These are phyloP conservation scores for Beta corolliflora DNA, from an alignment of 179 eudicot genomes.

Conservation along the genomic window DNA sequence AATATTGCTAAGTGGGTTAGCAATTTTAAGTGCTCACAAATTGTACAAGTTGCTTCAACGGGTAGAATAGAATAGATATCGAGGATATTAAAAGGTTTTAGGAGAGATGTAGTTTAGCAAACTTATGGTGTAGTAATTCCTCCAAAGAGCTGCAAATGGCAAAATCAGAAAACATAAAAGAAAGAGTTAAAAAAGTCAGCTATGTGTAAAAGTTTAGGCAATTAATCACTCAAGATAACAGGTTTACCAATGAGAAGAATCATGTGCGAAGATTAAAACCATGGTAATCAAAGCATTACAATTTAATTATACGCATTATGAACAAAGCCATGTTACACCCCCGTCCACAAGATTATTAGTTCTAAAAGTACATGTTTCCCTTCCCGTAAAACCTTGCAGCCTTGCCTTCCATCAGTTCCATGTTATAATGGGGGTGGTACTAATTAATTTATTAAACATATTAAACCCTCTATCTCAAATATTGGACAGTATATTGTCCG, in stretches of 20 bases:
- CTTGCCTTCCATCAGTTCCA: background rate
- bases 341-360: no score
- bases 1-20: background rate
- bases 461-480: background rate
- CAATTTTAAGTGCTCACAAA: background rate
- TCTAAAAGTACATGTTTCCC: background rate
- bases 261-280: background rate
- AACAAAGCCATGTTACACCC: background rate
- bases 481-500: background rate
- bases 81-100: background rate
- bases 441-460: background rate
- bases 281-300: background rate
- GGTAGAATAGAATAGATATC: no score
- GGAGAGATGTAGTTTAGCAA: constrained; percentile 16
- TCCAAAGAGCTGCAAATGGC: constrained; percentile 66
- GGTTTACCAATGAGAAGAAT: background rate
- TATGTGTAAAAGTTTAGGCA: background rate
- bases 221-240: background rate
- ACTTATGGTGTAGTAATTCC: constrained; percentile 73
- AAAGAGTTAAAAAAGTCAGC: constrained; percentile 13
- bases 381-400: background rate
- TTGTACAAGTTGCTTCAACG: no score
- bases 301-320: background rate
- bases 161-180: constrained; percentile 18
- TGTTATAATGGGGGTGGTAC: background rate